Base-by-base conservation (phyloP, 805 yeast genomes). In the Wickerhamiella galacta region DNA sequence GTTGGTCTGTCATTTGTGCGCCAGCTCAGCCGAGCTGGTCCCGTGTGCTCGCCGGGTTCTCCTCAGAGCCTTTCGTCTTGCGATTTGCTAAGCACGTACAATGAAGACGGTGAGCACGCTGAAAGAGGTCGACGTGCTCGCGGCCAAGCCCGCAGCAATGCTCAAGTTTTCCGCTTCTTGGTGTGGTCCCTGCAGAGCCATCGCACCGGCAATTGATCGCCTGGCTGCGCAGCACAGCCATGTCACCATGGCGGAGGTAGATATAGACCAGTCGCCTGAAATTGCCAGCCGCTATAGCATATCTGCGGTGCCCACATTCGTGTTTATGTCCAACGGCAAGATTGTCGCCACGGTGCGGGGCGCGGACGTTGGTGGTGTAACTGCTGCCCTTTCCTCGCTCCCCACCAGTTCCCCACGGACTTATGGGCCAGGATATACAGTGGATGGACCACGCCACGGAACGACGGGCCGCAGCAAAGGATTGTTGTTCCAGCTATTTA, bases 121-220 rank as follows among this genome's bases (percentile, higher is more conserved):
- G 12, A 16, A 21, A 16, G 34, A 34, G 28, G 23, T 34, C 20
- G 20, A 32, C 15, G 21, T 20, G 32, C 18, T 29, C 17, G 22
- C 23, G 15, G 70, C 68, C 43, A 75, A 75, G 48, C 65, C 82
- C 50, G 82, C 78, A 44, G 85, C 83, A 43, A 77, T 83, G 46
- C 33, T 46, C 18, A 95, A 85, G 62, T 85, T 85, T 63, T 80
- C 72, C 49, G 95, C 95, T 47, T 70, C 78, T 35, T 85, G 95
- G 94, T 85, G 95, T 60, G 94, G 94, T 45, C 96, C 98, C 36
- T 90, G 98, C 66, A 81, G 82, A 66, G 80, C 80, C 73, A 77
- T 90, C 60, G 85, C 95, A 35, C 98, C 98, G 48, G 61, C 78
- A 61, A 64, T 87, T 46, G 94, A 85, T 54, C 76, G 77, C 57